A percentile compares a stretch with the other conserved stretches of the same genome.
Conservation (phyloP, 2,329 filamentous ascomycete genomes). For the Aspergillus hiratsukae region DNA sequence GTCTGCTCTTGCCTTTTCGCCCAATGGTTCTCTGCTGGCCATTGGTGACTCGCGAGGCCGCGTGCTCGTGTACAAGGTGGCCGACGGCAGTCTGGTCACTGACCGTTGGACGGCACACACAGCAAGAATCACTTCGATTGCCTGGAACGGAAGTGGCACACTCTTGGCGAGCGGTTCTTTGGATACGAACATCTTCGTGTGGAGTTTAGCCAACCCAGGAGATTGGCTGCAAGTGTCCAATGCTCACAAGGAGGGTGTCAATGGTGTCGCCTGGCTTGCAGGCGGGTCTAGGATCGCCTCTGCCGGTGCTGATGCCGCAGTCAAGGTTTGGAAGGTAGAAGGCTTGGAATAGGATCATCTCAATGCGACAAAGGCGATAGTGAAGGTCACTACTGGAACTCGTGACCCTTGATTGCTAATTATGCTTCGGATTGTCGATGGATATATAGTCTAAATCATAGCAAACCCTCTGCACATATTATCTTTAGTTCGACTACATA, state of each 20-base stretch:
- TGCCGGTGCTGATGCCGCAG: constrained; percentile 77
- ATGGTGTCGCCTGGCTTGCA: constrained; percentile 75
- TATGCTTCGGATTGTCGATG: not conserved
- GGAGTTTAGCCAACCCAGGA: constrained; percentile 79
- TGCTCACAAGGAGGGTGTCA: constrained; percentile 94
- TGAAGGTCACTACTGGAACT: not conserved
- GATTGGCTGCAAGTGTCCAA: constrained; percentile 79
- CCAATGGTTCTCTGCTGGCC: constrained; percentile 70
- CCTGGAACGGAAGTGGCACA: constrained; percentile 74
- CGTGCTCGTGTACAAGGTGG: constrained; percentile 73
- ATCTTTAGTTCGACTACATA: not conserved
- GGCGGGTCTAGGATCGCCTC: constrained; percentile 66
- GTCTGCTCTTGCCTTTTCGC: constrained; percentile 78
- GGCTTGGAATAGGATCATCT: constrained; percentile 39
- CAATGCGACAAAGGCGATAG: not conserved
- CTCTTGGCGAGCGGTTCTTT: constrained; percentile 79
- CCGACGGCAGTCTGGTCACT: constrained; percentile 66
- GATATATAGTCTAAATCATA: not conserved
- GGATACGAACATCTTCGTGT: constrained; percentile 89
- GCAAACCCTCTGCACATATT: not conserved
- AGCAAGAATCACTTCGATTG: constrained; percentile 60
- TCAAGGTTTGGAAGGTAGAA: constrained; percentile 80
- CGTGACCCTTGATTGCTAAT: not conserved
- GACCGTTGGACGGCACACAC: constrained; percentile 74
- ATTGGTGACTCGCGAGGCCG: constrained; percentile 81